Base-by-base conservation (phyloP, 495 filamentous ascomycete species). In the Penicillium nucicola region DNA sequence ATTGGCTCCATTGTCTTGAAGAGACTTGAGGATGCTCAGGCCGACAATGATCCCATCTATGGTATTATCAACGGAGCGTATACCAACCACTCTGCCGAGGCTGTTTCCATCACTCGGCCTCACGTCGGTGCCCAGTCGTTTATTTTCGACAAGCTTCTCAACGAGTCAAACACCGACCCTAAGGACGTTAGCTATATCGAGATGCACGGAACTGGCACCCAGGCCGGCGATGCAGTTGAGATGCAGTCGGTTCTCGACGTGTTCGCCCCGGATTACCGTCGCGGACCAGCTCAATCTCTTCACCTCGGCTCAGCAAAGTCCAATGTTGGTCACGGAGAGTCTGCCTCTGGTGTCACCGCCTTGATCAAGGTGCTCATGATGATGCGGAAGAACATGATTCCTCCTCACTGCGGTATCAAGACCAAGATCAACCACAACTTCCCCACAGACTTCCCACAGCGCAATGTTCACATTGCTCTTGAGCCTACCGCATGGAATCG, bases 161-260 rank as follows among this genome's bases (percentile, higher is more conserved):
- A 84, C 37, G 76, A 87, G 31, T 84, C 86, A 9, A 80, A 86
- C 33, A 75, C 88, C 5, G 81, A 89, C 46, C 85, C 89, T 2
- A 79, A 81, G 44, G 84, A 91, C 40, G 69, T 92, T 17, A 84
- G 84, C 69, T 93, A 92, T 53, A 82, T 93, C 12, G 89, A 95
- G 62, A 90, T 91, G 82, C 89, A 95, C 62, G 89, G 89, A n/a
- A 93, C 89, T 1, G 89, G 89, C 8, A 92, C 89, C 0, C 87
- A 90, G 60, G 87, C 86, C 15, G 89, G 89, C 9, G 89, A 95
- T 64, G 83, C 80, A 0, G 84, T 82, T 0, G 89, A 95, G 64
- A 89, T 92, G 85, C 67, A 76, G 30, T 89, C 86, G 9, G 86
- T 93, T 31, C 82, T 84, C 13, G 85, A 85, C 51, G 77, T 87